Percentiles rank a stretch among this genome's conserved stretches.
Conservation (phyloP, 148 eudicot species). For the Arctostaphylos glauca region DNA sequence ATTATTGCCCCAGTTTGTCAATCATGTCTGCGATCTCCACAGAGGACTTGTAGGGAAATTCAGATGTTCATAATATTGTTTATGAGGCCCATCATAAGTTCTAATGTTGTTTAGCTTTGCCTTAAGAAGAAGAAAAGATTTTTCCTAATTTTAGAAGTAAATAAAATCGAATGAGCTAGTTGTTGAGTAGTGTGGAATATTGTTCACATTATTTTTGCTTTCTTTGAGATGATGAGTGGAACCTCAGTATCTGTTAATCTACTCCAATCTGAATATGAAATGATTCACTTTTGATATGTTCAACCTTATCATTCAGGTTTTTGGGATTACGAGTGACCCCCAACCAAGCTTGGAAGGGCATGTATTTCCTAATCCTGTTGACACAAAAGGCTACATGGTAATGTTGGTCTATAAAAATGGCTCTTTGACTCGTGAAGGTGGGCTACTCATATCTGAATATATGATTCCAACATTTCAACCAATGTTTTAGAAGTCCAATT, state of each 20-base stretch:
- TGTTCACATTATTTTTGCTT: not conserved
- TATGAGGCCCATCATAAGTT: not conserved
- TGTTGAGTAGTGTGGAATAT: not conserved
- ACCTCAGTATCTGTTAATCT: not conserved
- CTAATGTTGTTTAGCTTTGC: not conserved
- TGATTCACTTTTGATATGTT: not conserved
- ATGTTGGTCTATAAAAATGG: conserved; percentile 94
- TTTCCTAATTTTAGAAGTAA: not conserved
- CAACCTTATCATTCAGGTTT: conserved; percentile 47
- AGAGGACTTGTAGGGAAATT: not conserved
- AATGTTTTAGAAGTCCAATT: not conserved
- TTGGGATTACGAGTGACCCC: conserved; percentile 74
- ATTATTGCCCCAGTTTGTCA: not conserved
- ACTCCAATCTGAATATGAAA: not conserved
- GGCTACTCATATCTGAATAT: not conserved
- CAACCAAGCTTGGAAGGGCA: conserved; percentile 85
- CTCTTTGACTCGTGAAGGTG: conserved; percentile 94
- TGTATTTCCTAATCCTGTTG: conserved; percentile 90
- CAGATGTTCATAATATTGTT: not conserved
- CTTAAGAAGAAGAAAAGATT: too few relatives aligned
- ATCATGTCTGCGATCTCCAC: not conserved
- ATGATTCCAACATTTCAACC: not conserved
- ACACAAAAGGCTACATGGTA: conserved; percentile 82
- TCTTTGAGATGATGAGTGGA: not conserved
- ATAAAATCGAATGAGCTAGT: not conserved